Evolutionary conservation across 2,329 filamentous ascomycete species (phyloP).

Genomic region (Thelonectria blattea): DNA sequence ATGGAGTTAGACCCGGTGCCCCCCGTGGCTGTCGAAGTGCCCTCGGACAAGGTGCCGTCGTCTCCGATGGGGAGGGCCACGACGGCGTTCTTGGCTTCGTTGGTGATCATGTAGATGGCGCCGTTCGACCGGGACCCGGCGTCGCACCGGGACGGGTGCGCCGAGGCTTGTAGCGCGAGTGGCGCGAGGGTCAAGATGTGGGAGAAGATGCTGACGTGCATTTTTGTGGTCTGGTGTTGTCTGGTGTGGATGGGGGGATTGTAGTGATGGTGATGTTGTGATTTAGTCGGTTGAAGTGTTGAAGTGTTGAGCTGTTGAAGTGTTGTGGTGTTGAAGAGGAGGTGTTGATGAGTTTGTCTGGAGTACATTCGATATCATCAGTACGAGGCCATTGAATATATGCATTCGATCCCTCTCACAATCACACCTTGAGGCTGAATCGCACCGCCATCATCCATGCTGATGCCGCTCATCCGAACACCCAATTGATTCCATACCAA

Average conservation of each 20-base stretch:
- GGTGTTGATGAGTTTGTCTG: no score
- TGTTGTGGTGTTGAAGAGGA: not conserved
- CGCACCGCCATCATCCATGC: not conserved
- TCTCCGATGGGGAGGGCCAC: constrained; percentile 54
- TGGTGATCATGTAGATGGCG: constrained; percentile 63
- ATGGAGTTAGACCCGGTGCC: constrained; percentile 53
- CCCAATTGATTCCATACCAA: not conserved
- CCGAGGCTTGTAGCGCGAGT: not conserved
- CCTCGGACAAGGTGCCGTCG: constrained; percentile 54
- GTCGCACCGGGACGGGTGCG: not conserved
- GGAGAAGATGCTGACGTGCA: not conserved
- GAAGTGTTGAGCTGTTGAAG: no score
- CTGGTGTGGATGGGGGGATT: no score
- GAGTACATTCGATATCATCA: no score
- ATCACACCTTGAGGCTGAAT: not conserved
- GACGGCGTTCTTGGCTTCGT: constrained; percentile 55
- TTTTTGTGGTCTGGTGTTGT: no score
- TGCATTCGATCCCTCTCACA: not conserved
- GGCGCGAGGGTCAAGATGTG: not conserved
- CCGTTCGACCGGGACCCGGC: constrained; percentile 36
- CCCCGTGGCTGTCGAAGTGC: constrained; percentile 51
- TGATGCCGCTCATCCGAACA: not conserved
- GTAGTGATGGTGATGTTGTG: no score
- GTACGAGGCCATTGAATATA: not conserved
- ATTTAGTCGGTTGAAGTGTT: no score